Evolutionary conservation across 768 basidiomycete genomes (phyloP), one percentile per base, ranked within the genome.

Genomic region (Pleurotus tuber-regium): DNA sequence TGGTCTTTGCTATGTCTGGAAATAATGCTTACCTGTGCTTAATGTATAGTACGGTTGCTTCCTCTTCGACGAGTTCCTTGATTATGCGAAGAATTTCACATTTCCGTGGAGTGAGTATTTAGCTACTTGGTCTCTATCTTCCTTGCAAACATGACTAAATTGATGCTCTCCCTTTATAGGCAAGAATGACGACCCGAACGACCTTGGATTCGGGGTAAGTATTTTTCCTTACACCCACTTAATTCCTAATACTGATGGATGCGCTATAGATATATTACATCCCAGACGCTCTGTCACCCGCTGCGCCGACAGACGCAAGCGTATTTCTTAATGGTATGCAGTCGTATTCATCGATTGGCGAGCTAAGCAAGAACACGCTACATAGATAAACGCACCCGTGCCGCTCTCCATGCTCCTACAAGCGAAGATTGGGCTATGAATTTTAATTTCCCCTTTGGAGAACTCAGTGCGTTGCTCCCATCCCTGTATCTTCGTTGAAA

Each of bases 21-120:
- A 31, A 31, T 31, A 14, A 31, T 31, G 8, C 7, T 31, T 8
- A 46, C 8, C 14, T 4, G 11, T 24, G 14, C 43, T 46, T 23
- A 46, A 1, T 9, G n/a, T 23, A 4, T 53, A 78, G 83, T 86
- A 85, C 40, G 82, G 82, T 4, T 89, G 88, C 64, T 71, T 80
- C 50, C 61, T 88, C 9, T 74, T 79, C 42, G 78, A 83, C 52
- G 80, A 84, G 68, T 77, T 84, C 66, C 59, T 86, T 26, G 87
- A 89, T 65, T 89, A 89, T 56, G 84, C 86, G 12, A 46, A 81
- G 53, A 90, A 89, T 60, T 88, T 74, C 60, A 86, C 87, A 0
- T 81, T 74, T 60, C 87, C 87, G 1, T 80, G 75, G 76, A 76
- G 76, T 64, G 31, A 43, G 63, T 53, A 18, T 18, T 19, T n/a